Base-by-base conservation (phyloP, 345 rosid genomes). In the Rubroshorea leprosula region DNA sequence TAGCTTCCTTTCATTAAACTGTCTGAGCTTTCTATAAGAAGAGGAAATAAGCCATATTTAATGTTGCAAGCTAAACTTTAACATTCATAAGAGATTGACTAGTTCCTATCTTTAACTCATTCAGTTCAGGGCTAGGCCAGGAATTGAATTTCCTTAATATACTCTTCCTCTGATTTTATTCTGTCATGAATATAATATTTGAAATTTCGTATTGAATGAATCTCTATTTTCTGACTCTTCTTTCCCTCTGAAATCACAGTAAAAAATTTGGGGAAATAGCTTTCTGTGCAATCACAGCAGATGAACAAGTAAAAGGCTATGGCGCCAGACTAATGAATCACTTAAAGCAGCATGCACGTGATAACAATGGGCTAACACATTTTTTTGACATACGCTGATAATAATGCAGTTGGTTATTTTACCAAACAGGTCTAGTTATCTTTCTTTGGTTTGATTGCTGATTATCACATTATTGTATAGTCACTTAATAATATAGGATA, bases 321-420 rank as follows among this genome's bases (percentile, higher is more conserved):
- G 97, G 99, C 39, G 87, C 99, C 23, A 90, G 97, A 80, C 73
- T 94, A 82, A 94, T 94, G 99, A 94, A 94, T 82, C 96, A 94
- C 78, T 74, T 94, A 76, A 94, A 94, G 72, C 89, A 90, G 74
- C 87, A 94, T 67, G 97, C 97, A 21, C 96, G 96, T 14, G 90
- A 94, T 68, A 84, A 68, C 67, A 97, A 94, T 83, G 97, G 99
- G 65, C 77, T 94, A 27, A 87, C 97, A 8, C 95, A 94, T 77
- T 94, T 94, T n/a, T 76, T 76, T 94, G 63, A 94, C 99, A 16
- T 94, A 94, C 48, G 99, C 99, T 21, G 99, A 94, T 76, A 90
- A 90, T 56, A 94, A 94, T 58, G 99, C 97, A 54, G 99, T 94
- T 73, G 97, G 97, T 55, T 94, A 94, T 78, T 94, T 94, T 68